Percentiles rank a stretch among this genome's conserved stretches.
Evolutionary conservation across 129 eudicot species (phyloP).

Genomic region (Flaveria linearis): DNA sequence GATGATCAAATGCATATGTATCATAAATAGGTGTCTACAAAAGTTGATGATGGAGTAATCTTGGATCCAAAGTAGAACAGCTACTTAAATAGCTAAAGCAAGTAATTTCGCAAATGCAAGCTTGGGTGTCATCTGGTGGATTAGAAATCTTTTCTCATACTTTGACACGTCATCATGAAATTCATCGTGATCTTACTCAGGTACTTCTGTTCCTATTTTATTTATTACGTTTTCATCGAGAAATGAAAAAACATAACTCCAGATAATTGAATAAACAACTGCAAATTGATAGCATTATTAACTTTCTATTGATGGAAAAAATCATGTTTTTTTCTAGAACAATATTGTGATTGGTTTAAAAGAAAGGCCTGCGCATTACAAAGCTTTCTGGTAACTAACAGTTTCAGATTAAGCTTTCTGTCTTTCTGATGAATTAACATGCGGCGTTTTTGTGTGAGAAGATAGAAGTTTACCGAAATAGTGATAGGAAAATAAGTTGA

Average conservation of each 20-base stretch:
- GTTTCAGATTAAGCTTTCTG: too few relatives aligned
- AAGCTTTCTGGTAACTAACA: too few relatives aligned
- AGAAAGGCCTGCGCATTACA: too few relatives aligned
- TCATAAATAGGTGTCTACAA: constrained; percentile 68
- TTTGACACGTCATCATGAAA: constrained; percentile 93
- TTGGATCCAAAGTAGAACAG: constrained; percentile 78
- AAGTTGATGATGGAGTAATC: constrained; percentile 60
- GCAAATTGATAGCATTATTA: not conserved
- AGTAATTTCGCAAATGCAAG: constrained; percentile 91
- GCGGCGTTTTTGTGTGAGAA: not conserved
- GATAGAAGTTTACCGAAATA: not conserved
- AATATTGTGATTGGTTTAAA: too few relatives aligned
- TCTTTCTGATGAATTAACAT: not conserved
- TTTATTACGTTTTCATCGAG: not conserved
- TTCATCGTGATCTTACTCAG: constrained; percentile 95
- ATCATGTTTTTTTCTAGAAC: too few relatives aligned
- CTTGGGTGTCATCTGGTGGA: constrained; percentile 98
- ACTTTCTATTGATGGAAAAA: not conserved
- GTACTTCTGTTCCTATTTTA: constrained; percentile 37
- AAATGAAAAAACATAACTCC: not conserved
- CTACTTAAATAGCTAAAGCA: constrained; percentile 80
- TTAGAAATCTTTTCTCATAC: constrained; percentile 94
- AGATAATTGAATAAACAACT: not conserved
- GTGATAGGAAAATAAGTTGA: too few relatives aligned
- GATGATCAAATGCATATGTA: constrained; percentile 94